Percentiles rank a stretch among this genome's conserved stretches.
Evolutionary conservation across 345 rosid species (phyloP).

Genomic region (Salix arbutifolia): DNA sequence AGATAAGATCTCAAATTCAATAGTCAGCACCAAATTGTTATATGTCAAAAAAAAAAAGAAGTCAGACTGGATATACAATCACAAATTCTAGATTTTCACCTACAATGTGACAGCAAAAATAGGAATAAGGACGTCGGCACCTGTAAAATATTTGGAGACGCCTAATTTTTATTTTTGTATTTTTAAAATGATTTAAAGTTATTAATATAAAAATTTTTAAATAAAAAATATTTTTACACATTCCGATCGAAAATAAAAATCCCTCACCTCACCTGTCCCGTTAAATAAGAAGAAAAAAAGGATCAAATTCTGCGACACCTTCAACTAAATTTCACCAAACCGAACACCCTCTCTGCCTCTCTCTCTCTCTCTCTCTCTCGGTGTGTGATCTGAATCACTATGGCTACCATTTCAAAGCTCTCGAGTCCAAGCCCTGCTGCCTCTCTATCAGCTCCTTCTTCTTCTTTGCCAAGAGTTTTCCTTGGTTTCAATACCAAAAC

Average conservation of each 20-base stretch:
- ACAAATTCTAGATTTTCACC: too few species aligned
- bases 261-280: too few species aligned
- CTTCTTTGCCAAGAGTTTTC: constrained; percentile 30
- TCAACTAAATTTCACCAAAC: neutral
- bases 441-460: constrained; percentile 28
- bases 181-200: too few species aligned
- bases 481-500: constrained; percentile 27
- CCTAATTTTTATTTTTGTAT: too few species aligned
- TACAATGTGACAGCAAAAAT: neutral
- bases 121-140: neutral
- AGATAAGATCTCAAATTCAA: neutral
- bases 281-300: too few species aligned
- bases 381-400: constrained; percentile 10
- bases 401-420: constrained; percentile 86
- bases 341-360: too few species aligned
- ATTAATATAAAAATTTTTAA: too few species aligned
- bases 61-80: neutral
- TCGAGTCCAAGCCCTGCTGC: constrained; percentile 39
- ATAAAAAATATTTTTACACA: too few species aligned
- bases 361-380: neutral
- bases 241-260: too few species aligned
- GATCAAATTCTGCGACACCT: neutral
- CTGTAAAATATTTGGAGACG: neutral
- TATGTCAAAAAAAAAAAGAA: too few species aligned
- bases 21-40: neutral